phyloP scores from a whole-genome alignment of 1,139 yeast species.

The Taphrina confusa region DNA sequence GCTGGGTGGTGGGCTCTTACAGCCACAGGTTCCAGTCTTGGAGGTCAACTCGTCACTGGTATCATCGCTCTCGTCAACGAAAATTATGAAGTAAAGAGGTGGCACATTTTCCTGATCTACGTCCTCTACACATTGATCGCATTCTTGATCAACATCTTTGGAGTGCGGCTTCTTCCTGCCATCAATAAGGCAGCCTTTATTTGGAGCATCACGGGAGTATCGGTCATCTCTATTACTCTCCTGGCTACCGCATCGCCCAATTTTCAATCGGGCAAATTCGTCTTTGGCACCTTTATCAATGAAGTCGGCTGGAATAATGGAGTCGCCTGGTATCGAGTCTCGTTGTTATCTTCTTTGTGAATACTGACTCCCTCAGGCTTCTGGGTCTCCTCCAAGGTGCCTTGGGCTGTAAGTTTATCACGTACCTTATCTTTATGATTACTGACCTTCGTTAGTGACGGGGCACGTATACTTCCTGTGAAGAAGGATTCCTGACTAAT shows the following conservation, averaged over 20 bases:
- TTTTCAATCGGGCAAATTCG: constrained; percentile 30
- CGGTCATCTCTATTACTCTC: constrained; percentile 41
- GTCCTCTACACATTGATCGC: constrained; percentile 21
- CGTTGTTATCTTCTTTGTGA: too few relatives aligned
- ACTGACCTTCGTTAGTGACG: too few relatives aligned
- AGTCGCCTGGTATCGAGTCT: constrained; percentile 13
- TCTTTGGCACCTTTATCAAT: constrained; percentile 40
- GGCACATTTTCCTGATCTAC: constrained; percentile 32
- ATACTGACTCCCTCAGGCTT: background rate
- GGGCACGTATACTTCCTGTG: too few relatives aligned
- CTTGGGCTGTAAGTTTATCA: constrained; percentile 1
- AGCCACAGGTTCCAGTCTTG: constrained; percentile 22
- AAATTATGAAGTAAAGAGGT: constrained; percentile 17
- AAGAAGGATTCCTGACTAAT: too few relatives aligned
- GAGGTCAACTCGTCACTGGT: constrained; percentile 20
- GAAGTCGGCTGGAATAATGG: constrained; percentile 42
- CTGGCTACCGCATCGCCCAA: constrained; percentile 40
- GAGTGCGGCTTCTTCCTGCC: constrained; percentile 39
- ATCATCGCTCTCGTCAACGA: constrained; percentile 27
- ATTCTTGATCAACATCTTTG: constrained; percentile 26
- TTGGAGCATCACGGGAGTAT: constrained; percentile 42
- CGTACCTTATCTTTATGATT: background rate
- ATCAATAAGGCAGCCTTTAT: constrained; percentile 43
- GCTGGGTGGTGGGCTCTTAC: constrained; percentile 28
- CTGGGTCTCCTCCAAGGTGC: constrained; percentile 24